Conservation (phyloP, 805 yeast species). For the Metschnikowia similis region DNA sequence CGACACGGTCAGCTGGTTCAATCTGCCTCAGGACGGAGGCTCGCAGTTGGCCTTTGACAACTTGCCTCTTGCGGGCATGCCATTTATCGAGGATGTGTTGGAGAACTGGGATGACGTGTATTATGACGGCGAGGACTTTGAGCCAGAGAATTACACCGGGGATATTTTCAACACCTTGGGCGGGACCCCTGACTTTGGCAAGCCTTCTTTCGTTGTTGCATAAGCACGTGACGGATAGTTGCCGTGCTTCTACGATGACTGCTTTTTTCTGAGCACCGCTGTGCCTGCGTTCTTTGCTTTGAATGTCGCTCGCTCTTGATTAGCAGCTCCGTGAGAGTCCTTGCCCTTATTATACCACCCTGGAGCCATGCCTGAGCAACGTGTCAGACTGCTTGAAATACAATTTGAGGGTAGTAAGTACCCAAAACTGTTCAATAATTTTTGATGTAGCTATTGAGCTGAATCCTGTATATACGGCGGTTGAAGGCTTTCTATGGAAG, state of each 20-base stretch:
- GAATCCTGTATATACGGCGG: no score
- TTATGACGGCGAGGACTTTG: constrained; percentile 28
- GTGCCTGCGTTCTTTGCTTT: neutral
- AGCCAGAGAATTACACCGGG: constrained; percentile 54
- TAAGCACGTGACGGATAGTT: constrained; percentile 5
- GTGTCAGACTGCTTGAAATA: no score
- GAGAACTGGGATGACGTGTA: constrained; percentile 43
- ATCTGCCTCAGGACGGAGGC: constrained; percentile 49
- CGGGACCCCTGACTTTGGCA: constrained; percentile 39
- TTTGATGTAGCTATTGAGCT: no score
- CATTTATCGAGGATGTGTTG: constrained; percentile 51
- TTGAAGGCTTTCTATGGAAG: no score
- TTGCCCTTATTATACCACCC: no score
- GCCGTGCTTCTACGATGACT: no score
- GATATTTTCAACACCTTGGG: constrained; percentile 56
- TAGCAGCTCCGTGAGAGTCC: neutral
- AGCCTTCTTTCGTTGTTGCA: constrained; percentile 22
- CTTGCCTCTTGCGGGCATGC: constrained; percentile 50
- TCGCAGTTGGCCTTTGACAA: constrained; percentile 45
- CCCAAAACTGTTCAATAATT: no score
- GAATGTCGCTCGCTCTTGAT: neutral
- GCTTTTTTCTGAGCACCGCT: no score
- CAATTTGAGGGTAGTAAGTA: no score
- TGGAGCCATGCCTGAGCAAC: no score
- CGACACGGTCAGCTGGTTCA: constrained; percentile 49